A percentile compares a stretch with the other conserved stretches of the same genome.
Conservation (phyloP, 202 grass and related monocot genomes). For the Panicum virgatum region DNA sequence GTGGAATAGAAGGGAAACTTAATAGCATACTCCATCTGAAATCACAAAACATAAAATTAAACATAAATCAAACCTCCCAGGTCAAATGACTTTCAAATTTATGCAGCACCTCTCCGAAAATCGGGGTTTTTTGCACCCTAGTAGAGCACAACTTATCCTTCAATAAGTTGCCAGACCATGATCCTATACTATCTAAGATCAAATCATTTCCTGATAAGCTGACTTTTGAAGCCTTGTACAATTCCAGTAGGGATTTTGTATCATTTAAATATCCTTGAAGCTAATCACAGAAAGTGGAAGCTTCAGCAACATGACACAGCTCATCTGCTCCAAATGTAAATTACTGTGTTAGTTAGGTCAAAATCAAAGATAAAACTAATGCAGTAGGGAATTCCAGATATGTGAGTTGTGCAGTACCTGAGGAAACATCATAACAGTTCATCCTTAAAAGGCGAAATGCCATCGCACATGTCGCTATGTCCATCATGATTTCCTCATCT, state of each 20-base stretch:
- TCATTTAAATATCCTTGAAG: constrained; percentile 57
- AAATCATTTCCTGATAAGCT: constrained; percentile 51
- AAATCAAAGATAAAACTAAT: background rate
- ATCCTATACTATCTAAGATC: constrained; percentile 53
- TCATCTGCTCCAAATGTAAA: constrained; percentile 46
- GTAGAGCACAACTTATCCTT: constrained; percentile 44
- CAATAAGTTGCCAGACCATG: constrained; percentile 54
- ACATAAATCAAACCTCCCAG: background rate
- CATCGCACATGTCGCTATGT: constrained; percentile 61
- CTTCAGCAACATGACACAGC: constrained; percentile 52
- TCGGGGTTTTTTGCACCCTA: background rate
- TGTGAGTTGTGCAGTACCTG: constrained; percentile 35
- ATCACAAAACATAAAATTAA: background rate
- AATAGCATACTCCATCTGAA: constrained; percentile 68
- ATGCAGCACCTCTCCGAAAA: constrained; percentile 42
- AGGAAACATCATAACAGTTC: constrained; percentile 71
- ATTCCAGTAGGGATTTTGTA: constrained; percentile 58
- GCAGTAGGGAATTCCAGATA: background rate
- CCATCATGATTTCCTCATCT: constrained; percentile 63
- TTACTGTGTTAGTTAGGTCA: background rate
- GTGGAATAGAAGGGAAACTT: constrained; percentile 64
- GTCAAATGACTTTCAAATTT: background rate
- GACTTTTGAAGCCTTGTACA: constrained; percentile 78
- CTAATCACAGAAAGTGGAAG: constrained; percentile 30
- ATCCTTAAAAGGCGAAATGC: constrained; percentile 71